Base-by-base conservation (phyloP, 129 eudicot genomes). In the Deinandra increscens region DNA sequence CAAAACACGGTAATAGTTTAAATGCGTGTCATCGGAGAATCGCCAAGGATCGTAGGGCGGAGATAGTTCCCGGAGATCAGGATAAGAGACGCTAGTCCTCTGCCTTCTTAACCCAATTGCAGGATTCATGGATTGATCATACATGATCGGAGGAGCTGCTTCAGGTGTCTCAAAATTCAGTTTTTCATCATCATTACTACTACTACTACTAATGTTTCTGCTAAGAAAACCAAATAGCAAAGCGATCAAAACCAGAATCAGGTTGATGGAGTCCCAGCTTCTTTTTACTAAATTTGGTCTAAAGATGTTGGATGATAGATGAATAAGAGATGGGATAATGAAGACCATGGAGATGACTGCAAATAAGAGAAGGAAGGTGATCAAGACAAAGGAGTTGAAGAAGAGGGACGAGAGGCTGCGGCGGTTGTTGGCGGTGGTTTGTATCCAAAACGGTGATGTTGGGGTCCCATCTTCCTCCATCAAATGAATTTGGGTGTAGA, bases 221-320 rank as follows among this genome's bases (percentile, higher is more conserved):
- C 87, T 82, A 0, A 89, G 83, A 54, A 93, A 89, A 44, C 97
- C 98, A 45, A 87, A 89, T 2, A 88, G 64, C 31, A 93, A 44
- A 59, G 97, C 98, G 11, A 81, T 70, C 19, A 87, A 71, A 26
- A 93, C 95, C 7, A 93, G 74, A 2, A 87, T 63, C 2, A 89
- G 33, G 38, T 89, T 93, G 53, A 93, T 60, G 19, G 91, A 84
- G 72, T 87, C 96, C 98, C 97, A 93, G 45, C 91, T 85, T 72
- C 79, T 86, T 72, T 81, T 93, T 0, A 85, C 81, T 23, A 71
- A 63, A 65, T 65, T 86, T 29, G 98, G 91, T 50, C 58, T 83
- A 62, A 84, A 78, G 41, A 83, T 29, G 68, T 75, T 84, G 13
- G 83, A 50, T 38, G 84, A 67, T 8, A 64, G 51, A 18, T 87